These are phyloP conservation scores for Oryza meridionalis DNA, from an alignment of 176 grass and related monocot species.

Conservation along the genomic window DNA sequence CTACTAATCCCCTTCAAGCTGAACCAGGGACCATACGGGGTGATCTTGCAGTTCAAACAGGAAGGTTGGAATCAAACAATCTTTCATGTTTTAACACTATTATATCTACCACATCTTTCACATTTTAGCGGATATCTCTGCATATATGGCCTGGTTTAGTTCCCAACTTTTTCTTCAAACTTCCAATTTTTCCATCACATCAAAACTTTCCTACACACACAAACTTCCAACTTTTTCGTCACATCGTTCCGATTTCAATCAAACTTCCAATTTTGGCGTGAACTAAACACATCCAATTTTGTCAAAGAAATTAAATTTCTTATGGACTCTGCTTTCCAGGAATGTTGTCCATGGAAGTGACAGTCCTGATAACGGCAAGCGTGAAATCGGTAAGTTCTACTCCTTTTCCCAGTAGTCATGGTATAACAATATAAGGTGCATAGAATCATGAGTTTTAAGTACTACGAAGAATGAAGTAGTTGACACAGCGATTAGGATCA, in stretches of 20 bases:
- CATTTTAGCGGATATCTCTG: not conserved
- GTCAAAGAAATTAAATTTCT: constrained; percentile 20
- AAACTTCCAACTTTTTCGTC: no score
- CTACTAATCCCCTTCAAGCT: constrained; percentile 96
- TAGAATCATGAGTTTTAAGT: not conserved
- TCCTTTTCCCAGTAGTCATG: not conserved
- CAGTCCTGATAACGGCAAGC: constrained; percentile 86
- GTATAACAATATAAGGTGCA: not conserved
- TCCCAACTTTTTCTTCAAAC: no score
- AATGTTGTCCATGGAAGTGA: constrained; percentile 98
- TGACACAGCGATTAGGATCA: not conserved
- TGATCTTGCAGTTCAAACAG: constrained; percentile 96
- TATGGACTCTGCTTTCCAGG: constrained; percentile 53
- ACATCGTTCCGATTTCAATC: no score
- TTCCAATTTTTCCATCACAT: no score
- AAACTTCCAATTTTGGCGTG: no score
- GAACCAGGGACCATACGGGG: constrained; percentile 93
- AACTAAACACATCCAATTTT: not conserved
- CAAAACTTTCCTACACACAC: no score
- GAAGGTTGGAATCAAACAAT: constrained; percentile 57
- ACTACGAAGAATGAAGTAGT: not conserved
- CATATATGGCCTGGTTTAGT: not conserved
- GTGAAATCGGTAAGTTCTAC: constrained; percentile 73
- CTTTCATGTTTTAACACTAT: constrained; percentile 33
- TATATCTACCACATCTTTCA: not conserved